These are phyloP conservation scores for Ustilaginoidea virens DNA, from an alignment of 2,329 filamentous ascomycete genomes.

Conservation along the genomic window DNA sequence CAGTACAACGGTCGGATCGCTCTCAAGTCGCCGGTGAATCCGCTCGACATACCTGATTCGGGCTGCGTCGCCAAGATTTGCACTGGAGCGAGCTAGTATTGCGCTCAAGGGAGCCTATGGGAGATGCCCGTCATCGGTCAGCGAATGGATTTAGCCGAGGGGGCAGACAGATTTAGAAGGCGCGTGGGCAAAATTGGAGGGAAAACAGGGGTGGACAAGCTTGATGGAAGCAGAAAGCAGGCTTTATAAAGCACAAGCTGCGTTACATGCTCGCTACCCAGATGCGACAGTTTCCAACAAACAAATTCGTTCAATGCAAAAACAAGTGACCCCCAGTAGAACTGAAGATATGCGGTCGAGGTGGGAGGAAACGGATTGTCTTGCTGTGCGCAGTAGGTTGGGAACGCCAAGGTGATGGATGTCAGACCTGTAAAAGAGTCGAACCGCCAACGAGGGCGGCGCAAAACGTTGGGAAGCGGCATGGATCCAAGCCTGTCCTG, in stretches of 20 bases:
- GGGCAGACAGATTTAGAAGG: not conserved
- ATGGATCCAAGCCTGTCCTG: conserved; percentile 33
- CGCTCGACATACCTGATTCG: conserved; percentile 12
- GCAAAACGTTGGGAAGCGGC: conserved; percentile 48
- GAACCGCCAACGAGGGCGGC: conserved; percentile 43
- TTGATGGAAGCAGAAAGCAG: not conserved
- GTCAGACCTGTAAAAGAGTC: conserved; percentile 39
- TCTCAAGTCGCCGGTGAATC: not conserved
- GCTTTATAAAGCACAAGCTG: not conserved
- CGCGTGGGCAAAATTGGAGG: no score
- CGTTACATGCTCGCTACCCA: no score
- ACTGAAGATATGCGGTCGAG: no score
- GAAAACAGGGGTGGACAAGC: not conserved
- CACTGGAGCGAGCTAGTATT: conserved; percentile 12
- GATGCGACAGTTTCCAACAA: no score
- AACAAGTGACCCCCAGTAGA: no score
- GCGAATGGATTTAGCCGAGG: conserved; percentile 1
- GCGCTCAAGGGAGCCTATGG: conserved; percentile 15
- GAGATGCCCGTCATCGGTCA: conserved; percentile 4
- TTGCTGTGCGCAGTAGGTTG: no score
- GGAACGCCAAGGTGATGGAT: not conserved
- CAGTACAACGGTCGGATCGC: not conserved
- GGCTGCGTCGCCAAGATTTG: conserved; percentile 10
- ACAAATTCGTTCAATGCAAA: no score
- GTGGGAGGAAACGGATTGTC: no score